These are phyloP conservation scores for Dentipellis fragilis DNA, from an alignment of 768 basidiomycete genomes.

Conservation along the genomic window DNA sequence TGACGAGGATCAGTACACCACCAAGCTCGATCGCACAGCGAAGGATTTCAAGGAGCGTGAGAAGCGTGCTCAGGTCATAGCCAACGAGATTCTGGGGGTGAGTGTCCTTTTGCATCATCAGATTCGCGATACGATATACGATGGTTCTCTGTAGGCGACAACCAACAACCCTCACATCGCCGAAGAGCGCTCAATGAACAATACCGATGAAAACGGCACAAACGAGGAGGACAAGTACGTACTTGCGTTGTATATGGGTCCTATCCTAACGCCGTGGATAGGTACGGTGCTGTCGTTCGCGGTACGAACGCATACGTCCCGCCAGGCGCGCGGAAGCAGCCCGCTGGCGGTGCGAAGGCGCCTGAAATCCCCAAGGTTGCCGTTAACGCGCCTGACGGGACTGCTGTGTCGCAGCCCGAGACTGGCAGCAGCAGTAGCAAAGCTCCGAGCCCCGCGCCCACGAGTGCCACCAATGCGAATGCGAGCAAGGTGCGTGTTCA, in stretches of 20 bases:
- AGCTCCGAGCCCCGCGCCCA: constrained; percentile 56
- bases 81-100: constrained; percentile 85
- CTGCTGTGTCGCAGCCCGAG: constrained; percentile 29
- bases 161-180: constrained; percentile 77
- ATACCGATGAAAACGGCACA: constrained; percentile 47
- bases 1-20: constrained; percentile 92
- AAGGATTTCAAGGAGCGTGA: constrained; percentile 87
- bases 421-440: constrained; percentile 23
- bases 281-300: constrained; percentile 89
- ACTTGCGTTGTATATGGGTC: constrained; percentile 11
- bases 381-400: constrained; percentile 70
- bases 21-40: constrained; percentile 76
- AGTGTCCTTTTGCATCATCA: constrained; percentile 19
- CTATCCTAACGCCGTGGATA: constrained; percentile 25
- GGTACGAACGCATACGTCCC: constrained; percentile 88
- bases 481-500: too few species aligned
- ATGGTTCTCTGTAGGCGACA: constrained; percentile 30
- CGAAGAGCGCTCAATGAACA: constrained; percentile 68
- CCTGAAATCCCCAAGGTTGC: constrained; percentile 62
- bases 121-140: constrained; percentile 3
- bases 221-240: constrained; percentile 96
- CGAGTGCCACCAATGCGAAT: constrained; percentile 37
- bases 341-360: constrained; percentile 19
- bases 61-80: constrained; percentile 76
- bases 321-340: constrained; percentile 68